Conservation (phyloP, 177 flowering plant species). For the Tripterygium wilfordii region DNA sequence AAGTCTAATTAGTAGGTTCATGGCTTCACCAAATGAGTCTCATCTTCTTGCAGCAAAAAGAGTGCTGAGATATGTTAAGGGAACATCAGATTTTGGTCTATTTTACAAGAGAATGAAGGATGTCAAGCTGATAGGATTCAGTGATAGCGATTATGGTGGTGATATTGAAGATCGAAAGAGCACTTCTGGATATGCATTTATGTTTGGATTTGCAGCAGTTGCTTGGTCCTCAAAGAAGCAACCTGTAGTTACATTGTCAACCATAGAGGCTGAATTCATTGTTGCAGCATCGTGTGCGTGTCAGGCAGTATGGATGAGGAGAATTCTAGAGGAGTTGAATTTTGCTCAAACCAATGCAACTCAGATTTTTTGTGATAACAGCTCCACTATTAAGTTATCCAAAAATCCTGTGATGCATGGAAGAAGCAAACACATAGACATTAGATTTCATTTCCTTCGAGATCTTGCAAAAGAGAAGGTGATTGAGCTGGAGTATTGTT, state of each 20-base stretch:
- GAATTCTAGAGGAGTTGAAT: too few relatives aligned
- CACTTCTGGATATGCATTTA: conserved; percentile 15
- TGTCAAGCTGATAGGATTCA: neutral
- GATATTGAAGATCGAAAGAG: conserved; percentile 14
- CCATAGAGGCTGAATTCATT: too few relatives aligned
- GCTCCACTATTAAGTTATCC: neutral
- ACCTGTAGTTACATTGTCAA: too few relatives aligned
- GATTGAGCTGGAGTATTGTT: neutral
- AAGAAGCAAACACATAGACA: conserved; percentile 15
- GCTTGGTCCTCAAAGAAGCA: too few relatives aligned
- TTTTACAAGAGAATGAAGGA: conserved; percentile 3
- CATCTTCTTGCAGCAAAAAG: too few relatives aligned
- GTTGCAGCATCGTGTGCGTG: too few relatives aligned
- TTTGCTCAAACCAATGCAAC: too few relatives aligned
- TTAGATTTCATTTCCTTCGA: too few relatives aligned
- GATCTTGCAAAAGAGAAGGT: conserved; percentile 7
- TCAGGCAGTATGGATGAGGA: too few relatives aligned
- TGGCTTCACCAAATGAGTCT: conserved; percentile 15
- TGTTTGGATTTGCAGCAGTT: conserved; percentile 6
- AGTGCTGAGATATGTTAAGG: conserved; percentile 15
- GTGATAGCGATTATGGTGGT: conserved; percentile 19
- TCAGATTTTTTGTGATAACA: conserved; percentile 6
- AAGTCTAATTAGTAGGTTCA: conserved; percentile 10
- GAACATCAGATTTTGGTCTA: conserved; percentile 1
- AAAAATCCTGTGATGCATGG: conserved; percentile 16